Conservation (phyloP, 768 basidiomycete genomes). For the Fibroporia radiculosa region DNA sequence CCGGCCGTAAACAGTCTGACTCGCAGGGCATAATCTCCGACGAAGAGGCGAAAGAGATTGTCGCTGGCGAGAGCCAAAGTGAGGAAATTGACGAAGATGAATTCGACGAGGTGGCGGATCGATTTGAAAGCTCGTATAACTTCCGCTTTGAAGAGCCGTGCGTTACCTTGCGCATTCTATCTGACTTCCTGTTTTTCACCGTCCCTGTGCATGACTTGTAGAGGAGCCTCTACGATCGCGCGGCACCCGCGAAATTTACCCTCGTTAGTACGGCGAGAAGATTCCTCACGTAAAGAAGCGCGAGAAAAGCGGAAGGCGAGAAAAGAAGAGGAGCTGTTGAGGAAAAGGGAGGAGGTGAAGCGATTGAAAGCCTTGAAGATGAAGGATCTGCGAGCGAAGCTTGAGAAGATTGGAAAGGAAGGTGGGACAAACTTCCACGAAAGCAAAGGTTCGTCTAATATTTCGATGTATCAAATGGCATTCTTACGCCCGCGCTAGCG, state of each 20-base stretch:
- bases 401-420: slow-evolving; percentile 65
- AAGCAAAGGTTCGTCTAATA: slow-evolving; percentile 15
- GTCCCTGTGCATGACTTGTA: slow-evolving; percentile 11
- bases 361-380: slow-evolving; percentile 79
- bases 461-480: not conserved
- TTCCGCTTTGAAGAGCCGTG: slow-evolving; percentile 96
- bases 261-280: slow-evolving; percentile 59
- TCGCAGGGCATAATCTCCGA: slow-evolving; percentile 8
- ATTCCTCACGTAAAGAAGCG: slow-evolving; percentile 78
- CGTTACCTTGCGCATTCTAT: slow-evolving; percentile 25
- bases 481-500: slow-evolving; percentile 28
- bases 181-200: not conserved
- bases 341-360: slow-evolving; percentile 74
- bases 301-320: slow-evolving; percentile 69
- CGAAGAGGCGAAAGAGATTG: slow-evolving; percentile 22
- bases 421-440: slow-evolving; percentile 50
- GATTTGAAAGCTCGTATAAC: slow-evolving; percentile 95
- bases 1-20: slow-evolving; percentile 11
- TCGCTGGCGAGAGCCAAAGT: slow-evolving; percentile 7
- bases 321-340: slow-evolving; percentile 68
- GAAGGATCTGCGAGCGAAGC: slow-evolving; percentile 68
- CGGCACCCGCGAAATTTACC: slow-evolving; percentile 71
- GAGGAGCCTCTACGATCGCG: slow-evolving; percentile 59
- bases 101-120: slow-evolving; percentile 87
- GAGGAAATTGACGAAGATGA: slow-evolving; percentile 50